Base-by-base conservation (phyloP, 2,329 filamentous ascomycete genomes). In the Trichoderma atroviride region DNA sequence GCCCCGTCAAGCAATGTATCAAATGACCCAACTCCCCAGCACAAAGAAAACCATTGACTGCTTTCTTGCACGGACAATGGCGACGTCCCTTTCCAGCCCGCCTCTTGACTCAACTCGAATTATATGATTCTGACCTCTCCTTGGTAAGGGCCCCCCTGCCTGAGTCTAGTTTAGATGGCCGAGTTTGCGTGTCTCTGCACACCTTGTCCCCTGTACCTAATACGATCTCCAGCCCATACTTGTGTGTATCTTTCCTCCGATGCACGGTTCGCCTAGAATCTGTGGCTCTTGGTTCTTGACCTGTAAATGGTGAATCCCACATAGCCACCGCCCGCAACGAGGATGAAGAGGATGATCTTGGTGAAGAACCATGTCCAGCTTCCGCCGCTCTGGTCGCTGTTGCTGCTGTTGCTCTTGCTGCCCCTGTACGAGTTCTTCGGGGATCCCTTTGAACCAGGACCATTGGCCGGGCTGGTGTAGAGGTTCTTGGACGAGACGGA, bases 221-320 rank as follows among this genome's bases (percentile, higher is more conserved):
- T 59, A 33, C 62, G 33, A 6, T 16, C 47, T 35, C 22, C 14
- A 19, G 19, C 31, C 43, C 27, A 19, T 50, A 50, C 31, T 31
- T 6, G 24, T 33, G 9, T 55, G 52, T 31, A 31, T 31, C 52
- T 16, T n/a, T 31, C 16, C 27, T n/a, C 29, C 52, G 52, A 47
- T n/a, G 29, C 31, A 27, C 5, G 40, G 24, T 6, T 19, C 43
- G 59, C 16, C 77, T 80, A 89, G 75, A 89, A 89, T 35, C 87
- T 82, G 78, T 88, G 86, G 72, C 82, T 84, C 78, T 87, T 88
- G 79, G 83, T 84, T 80, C 86, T 89, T 72, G 91, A 81, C 77
- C 94, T 88, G 82, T 92, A 99, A 57, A 91, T 87, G 7, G 94
- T 97, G 79, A 87, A 98, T 33, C 93, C 95, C 56, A 94, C 89